A percentile compares a stretch with the other conserved stretches of the same genome.
Conservation (phyloP, 2,329 filamentous ascomycete species). For the Stemphylium lycopersici region DNA sequence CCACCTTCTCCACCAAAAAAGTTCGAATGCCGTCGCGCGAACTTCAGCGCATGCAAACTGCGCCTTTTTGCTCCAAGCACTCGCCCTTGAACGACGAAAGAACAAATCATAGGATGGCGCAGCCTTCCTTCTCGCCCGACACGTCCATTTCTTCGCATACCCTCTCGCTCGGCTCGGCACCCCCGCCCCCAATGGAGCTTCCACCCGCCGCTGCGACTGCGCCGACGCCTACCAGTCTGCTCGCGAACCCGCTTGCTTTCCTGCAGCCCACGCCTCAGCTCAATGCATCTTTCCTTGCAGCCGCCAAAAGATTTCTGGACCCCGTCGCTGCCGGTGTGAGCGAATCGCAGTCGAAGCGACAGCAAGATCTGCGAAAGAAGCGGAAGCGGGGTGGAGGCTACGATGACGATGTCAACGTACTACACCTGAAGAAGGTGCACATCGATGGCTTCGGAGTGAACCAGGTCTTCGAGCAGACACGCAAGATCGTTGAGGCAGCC, state of each 20-base stretch:
- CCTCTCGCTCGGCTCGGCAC: constrained; percentile 46
- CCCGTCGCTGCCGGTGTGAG: constrained; percentile 75
- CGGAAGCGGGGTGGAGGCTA: constrained; percentile 69
- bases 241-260: constrained; percentile 72
- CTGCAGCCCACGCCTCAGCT: constrained; percentile 74
- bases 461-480: constrained; percentile 94
- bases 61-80: neutral
- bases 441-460: constrained; percentile 84
- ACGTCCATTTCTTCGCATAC: constrained; percentile 50
- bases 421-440: constrained; percentile 84
- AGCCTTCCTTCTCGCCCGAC: constrained; percentile 44
- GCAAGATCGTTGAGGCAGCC: constrained; percentile 75
- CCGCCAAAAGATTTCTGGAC: constrained; percentile 82
- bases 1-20: constrained; percentile 21
- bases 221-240: constrained; percentile 65
- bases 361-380: constrained; percentile 74
- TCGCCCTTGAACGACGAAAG: neutral
- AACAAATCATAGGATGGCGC: constrained; percentile 35
- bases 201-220: constrained; percentile 51
- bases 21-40: constrained; percentile 12
- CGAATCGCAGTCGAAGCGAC: constrained; percentile 71
- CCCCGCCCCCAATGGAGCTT: constrained; percentile 44
- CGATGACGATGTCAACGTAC: constrained; percentile 54
- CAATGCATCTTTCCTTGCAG: constrained; percentile 71
- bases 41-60: constrained; percentile 5